Conservation (phyloP, 108 stramenopile species). For the Discostella pseudostelligera region DNA sequence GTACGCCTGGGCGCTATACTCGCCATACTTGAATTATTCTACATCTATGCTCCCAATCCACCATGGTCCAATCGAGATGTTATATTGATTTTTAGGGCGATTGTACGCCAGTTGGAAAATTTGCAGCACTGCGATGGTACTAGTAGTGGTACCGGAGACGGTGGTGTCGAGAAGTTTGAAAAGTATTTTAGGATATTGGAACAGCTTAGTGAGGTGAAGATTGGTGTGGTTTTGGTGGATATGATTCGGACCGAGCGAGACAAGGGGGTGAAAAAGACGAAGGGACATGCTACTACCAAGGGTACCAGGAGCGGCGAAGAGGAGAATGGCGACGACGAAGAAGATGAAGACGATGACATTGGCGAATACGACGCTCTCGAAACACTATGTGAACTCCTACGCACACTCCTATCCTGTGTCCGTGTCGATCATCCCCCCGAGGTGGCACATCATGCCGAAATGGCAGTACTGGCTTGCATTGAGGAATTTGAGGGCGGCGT, state of each 20-base stretch:
- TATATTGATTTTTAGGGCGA: conserved; percentile 63
- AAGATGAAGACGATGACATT: conserved; percentile 3
- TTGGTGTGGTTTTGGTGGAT: conserved; percentile 79
- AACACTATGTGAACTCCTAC: conserved; percentile 59
- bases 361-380: conserved; percentile 54
- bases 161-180: conserved; percentile 42
- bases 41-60: conserved; percentile 79
- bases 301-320: not conserved
- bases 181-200: conserved; percentile 65
- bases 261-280: conserved; percentile 6
- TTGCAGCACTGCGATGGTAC: conserved; percentile 41
- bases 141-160: not conserved
- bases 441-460: conserved; percentile 52
- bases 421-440: conserved; percentile 68
- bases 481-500: conserved; percentile 71
- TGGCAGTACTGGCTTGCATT: conserved; percentile 60
- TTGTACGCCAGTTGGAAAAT: conserved; percentile 73
- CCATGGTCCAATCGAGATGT: conserved; percentile 74
- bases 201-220: conserved; percentile 74
- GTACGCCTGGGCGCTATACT: conserved; percentile 67
- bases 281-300: conserved; percentile 5
- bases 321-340: not conserved
- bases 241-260: conserved; percentile 39
- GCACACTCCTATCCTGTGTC: conserved; percentile 57
- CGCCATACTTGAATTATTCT: conserved; percentile 74